Conservation (phyloP, 2,329 filamentous ascomycete genomes). For the Aspergillus brasiliensis region DNA sequence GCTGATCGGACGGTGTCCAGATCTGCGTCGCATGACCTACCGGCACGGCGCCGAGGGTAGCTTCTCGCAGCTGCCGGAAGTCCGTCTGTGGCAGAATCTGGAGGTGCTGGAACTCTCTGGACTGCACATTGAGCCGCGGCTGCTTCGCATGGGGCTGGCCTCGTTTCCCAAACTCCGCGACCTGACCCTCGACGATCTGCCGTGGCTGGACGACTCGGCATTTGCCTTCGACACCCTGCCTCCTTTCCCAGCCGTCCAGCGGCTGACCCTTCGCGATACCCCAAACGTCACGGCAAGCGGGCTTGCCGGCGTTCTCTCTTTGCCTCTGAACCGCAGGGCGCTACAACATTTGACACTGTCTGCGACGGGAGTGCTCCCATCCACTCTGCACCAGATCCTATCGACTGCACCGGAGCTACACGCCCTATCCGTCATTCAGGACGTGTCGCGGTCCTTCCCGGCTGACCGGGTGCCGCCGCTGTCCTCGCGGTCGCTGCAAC, state of each 20-base stretch:
- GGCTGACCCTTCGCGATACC: conserved; percentile 71
- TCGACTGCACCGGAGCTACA: conserved; percentile 44
- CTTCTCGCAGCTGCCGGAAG: conserved; percentile 68
- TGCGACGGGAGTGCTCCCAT: conserved; percentile 65
- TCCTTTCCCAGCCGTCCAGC: conserved; percentile 72
- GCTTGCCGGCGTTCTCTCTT: conserved; percentile 67
- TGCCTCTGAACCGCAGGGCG: conserved; percentile 59
- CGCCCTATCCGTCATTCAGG: conserved; percentile 57
- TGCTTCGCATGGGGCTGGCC: conserved; percentile 69
- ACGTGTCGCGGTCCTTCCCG: conserved; percentile 60
- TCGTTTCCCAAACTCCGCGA: conserved; percentile 69
- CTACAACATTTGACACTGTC: conserved; percentile 71
- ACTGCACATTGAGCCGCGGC: conserved; percentile 39
- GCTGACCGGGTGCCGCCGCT: conserved; percentile 63
- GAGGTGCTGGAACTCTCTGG: conserved; percentile 45
- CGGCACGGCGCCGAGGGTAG: conserved; percentile 74
- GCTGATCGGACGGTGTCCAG: conserved; percentile 77
- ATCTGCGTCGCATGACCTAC: conserved; percentile 89
- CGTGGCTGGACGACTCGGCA: conserved; percentile 74
- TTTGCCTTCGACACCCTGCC: conserved; percentile 69
- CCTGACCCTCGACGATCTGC: conserved; percentile 71
- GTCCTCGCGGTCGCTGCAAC: conserved; percentile 67
- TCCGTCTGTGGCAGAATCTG: conserved; percentile 47
- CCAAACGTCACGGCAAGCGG: conserved; percentile 73
- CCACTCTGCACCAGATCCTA: conserved; percentile 47